Percentiles rank a stretch among this genome's conserved stretches.
phyloP scores from a whole-genome alignment of 495 filamentous ascomycete species.

The Penicillium paxilli region DNA sequence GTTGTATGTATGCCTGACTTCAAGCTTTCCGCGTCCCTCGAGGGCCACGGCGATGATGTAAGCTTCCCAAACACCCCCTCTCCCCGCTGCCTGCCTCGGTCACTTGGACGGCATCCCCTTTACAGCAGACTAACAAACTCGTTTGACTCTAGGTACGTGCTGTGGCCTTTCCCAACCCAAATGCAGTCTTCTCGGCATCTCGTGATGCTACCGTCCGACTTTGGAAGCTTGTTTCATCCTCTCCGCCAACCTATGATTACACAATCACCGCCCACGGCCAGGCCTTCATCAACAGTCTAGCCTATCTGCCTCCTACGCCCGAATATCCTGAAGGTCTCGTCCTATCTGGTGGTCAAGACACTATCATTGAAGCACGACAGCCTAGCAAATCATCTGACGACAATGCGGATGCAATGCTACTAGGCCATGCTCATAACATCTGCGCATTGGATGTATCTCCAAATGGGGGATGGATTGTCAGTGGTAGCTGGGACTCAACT shows the following conservation, averaged over 20 bases:
- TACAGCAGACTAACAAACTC: constrained; percentile 11
- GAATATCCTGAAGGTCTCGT: constrained; percentile 78
- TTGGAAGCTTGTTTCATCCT: constrained; percentile 70
- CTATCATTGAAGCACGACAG: constrained; percentile 86
- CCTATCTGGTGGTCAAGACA: constrained; percentile 83
- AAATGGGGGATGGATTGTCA: constrained; percentile 72
- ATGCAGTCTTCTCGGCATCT: constrained; percentile 78
- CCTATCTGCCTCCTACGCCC: constrained; percentile 71
- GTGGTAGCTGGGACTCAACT: constrained; percentile 92
- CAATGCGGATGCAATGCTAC: constrained; percentile 79
- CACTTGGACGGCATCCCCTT: constrained; percentile 10
- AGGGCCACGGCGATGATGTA: constrained; percentile 84
- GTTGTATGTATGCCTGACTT: constrained; percentile 60
- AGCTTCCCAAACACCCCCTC: constrained; percentile 26
- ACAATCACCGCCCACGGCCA: constrained; percentile 73
- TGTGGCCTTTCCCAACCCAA: constrained; percentile 75
- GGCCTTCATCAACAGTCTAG: constrained; percentile 80
- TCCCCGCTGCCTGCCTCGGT: constrained; percentile 16
- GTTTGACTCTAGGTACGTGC: constrained; percentile 70
- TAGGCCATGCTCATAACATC: constrained; percentile 85
- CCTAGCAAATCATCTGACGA: constrained; percentile 63
- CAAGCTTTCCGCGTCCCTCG: constrained; percentile 80
- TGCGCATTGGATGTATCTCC: constrained; percentile 79
- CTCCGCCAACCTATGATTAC: constrained; percentile 71
- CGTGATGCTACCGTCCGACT: constrained; percentile 86